Conservation (phyloP, 176 grass and related monocot species). For the Phoenix roebelenii region DNA sequence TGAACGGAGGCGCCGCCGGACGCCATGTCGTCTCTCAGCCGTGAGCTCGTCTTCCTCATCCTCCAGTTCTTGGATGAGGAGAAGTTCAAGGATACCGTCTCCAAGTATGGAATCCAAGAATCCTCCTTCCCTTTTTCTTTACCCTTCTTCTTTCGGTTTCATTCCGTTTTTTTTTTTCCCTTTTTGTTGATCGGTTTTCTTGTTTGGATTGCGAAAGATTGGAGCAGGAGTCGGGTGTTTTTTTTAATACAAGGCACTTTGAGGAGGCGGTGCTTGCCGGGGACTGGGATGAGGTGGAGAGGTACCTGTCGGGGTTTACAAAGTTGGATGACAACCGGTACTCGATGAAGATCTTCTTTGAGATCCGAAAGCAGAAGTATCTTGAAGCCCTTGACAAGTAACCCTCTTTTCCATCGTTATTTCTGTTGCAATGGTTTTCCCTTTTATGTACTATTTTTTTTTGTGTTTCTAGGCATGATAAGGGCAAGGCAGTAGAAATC, state of each 20-base stretch:
- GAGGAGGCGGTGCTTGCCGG: not conserved
- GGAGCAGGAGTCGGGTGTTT: conserved; percentile 2
- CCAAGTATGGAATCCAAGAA: not conserved
- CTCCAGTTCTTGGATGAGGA: conserved; percentile 1
- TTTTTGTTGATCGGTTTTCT: not conserved
- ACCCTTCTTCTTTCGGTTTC: not conserved
- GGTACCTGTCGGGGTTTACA: not conserved
- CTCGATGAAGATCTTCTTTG: too few species aligned
- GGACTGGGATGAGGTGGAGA: conserved; percentile 1
- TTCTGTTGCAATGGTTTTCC: too few species aligned
- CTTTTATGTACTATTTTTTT: too few species aligned
- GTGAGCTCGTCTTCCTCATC: not conserved
- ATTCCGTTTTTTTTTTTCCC: not conserved
- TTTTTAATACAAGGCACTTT: not conserved
- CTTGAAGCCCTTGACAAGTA: too few species aligned
- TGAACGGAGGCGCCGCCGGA: not conserved
- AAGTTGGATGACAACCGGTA: too few species aligned
- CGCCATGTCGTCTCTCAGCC: not conserved
- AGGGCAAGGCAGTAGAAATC: too few species aligned
- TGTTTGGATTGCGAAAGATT: not conserved
- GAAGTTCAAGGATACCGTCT: not conserved
- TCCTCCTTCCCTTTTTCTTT: not conserved
- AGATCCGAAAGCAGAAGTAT: too few species aligned
- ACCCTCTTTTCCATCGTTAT: too few species aligned
- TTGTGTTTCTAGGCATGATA: too few species aligned